These are phyloP conservation scores for Leccinum ochraceum DNA, from an alignment of 768 basidiomycete species.

Conservation along the genomic window DNA sequence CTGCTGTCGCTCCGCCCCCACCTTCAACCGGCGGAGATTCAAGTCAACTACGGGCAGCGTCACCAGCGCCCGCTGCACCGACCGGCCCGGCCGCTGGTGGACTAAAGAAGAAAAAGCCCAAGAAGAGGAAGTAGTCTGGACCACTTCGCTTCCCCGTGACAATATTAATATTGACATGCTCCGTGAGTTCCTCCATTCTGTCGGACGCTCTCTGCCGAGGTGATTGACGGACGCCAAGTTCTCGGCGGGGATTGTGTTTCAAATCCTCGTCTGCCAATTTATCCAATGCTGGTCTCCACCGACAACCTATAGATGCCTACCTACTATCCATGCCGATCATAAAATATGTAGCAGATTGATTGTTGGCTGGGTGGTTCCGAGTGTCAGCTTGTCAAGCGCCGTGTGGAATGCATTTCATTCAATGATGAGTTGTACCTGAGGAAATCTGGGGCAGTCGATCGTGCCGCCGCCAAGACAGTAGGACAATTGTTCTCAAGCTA, in stretches of 20 bases:
- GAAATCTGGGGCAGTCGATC: background rate
- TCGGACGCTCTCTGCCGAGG: background rate
- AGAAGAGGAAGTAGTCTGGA: slow-evolving; percentile 66
- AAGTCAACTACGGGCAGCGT: slow-evolving; percentile 33
- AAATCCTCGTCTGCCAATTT: slow-evolving; percentile 3
- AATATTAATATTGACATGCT: background rate
- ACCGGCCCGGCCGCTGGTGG: slow-evolving; percentile 50
- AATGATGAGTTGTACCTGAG: background rate
- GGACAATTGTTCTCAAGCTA: background rate
- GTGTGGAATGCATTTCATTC: background rate
- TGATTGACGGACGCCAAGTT: slow-evolving; percentile 10
- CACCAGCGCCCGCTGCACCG: slow-evolving; percentile 35
- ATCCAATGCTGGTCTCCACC: slow-evolving; percentile 9
- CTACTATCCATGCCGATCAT: background rate
- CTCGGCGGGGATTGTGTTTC: slow-evolving; percentile 2
- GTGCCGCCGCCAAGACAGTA: background rate
- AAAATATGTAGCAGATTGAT: slow-evolving; percentile 3
- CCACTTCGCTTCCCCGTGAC: slow-evolving; percentile 3
- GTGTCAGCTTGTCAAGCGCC: slow-evolving; percentile 3
- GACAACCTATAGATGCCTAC: background rate
- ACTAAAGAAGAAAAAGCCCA: slow-evolving; percentile 81
- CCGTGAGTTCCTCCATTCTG: slow-evolving; percentile 15
- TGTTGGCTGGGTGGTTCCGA: background rate
- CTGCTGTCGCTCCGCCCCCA: slow-evolving; percentile 13
- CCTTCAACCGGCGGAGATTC: slow-evolving; percentile 23